Base-by-base conservation (phyloP, 2,329 filamentous ascomycete genomes). In the Cladosporium sp. region DNA sequence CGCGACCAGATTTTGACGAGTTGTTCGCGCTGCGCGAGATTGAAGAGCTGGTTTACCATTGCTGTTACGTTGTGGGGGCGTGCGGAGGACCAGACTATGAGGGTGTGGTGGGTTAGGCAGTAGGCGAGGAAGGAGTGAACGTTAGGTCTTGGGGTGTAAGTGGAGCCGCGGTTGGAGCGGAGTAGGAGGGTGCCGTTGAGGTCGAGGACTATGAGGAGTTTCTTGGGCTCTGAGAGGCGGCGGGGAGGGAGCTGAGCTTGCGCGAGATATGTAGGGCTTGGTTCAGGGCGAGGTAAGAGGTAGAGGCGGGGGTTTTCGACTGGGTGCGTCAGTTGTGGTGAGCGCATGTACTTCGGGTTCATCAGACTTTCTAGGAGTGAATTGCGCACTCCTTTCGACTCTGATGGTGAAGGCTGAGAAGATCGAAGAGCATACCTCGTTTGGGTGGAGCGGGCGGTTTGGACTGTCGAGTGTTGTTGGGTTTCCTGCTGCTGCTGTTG, bases 151-250 rank as follows among this genome's bases (percentile, higher is more conserved):
- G 76, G 73, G 1, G 69, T 53, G 51, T 63, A 62, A n/a, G 48
- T 58, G 27, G 38, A 52, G 9, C 49, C 46, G 61, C 20, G 64
- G 65, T 39, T 73, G 46, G 73, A 74, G 7, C 82, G 84, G 4
- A 93, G 77, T 30, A 97, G 78, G 1, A 98, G 77, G 0, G 92
- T 96, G 55, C 93, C 93, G 67, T 97, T 98, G 32, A 98, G 79
- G 69, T 98, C 93, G 54, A 97, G 80, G 40, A 97, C 80, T 43
- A 98, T 75, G 18, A 98, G 81, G 29, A 95, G 77, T 1, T 55
- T 57, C 2, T 55, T 57, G n/a, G 63, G 58, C 4, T 27, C 20
- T 20, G 46, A 20, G 2, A 55, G 45, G 12, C 25, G 20, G 9
- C 43, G 50, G 4, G 58, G 49, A 16, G 40, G 30, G 32, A 55